A percentile compares a stretch with the other conserved stretches of the same genome.
Conservation (phyloP, 257 asterid genomes). For the Verbena officinalis region DNA sequence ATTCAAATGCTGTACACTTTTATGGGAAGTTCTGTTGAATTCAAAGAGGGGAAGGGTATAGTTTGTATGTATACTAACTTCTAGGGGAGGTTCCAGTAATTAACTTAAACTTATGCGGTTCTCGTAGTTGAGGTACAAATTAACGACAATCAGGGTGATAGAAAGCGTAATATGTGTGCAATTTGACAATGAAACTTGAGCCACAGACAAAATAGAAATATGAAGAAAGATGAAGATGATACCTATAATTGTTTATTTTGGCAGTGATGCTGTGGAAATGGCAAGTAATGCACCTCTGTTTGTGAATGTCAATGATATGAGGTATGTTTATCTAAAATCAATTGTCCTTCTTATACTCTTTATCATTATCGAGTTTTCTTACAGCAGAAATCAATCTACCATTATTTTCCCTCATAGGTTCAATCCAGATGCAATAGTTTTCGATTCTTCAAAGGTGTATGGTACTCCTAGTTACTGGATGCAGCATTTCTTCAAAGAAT, state of each 20-base stretch:
- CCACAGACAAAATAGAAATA: too few relatives aligned
- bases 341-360: background rate
- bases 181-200: background rate
- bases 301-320: slow-evolving; percentile 68
- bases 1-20: too few relatives aligned
- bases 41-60: too few relatives aligned
- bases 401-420: slow-evolving; percentile 45
- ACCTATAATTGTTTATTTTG: slow-evolving; percentile 24
- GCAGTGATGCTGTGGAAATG: slow-evolving; percentile 82
- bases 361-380: background rate
- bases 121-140: background rate
- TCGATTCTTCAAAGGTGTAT: slow-evolving; percentile 66
- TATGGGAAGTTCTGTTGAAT: too few relatives aligned
- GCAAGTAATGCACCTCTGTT: slow-evolving; percentile 95
- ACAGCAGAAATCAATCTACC: background rate
- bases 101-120: background rate
- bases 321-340: slow-evolving; percentile 38
- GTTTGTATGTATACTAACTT: too few relatives aligned
- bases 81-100: too few relatives aligned
- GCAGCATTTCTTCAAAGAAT: slow-evolving; percentile 82
- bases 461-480: slow-evolving; percentile 98
- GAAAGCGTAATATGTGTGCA: background rate
- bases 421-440: slow-evolving; percentile 89
- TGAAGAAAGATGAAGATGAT: background rate
- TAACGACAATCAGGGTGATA: background rate